Evolutionary conservation across 768 basidiomycete species (phyloP), one percentile per base, ranked within the genome.

Genomic region (Agaricus sinodeliciosus): DNA sequence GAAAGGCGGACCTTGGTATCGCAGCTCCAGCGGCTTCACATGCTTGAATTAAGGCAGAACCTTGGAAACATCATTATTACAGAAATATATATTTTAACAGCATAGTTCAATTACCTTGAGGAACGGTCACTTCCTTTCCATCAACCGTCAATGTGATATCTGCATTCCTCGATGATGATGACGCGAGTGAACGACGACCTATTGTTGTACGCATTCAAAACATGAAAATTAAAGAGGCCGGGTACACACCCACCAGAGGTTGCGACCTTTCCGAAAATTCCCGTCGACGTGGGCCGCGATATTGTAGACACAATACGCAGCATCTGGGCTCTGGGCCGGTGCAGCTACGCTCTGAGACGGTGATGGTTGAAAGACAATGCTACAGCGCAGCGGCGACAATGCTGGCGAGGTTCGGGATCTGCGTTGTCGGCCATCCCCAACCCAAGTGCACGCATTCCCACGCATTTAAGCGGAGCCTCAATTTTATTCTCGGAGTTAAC

Each of bases 71-170:
- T 31, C 11, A 3, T 51, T 37, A 43, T 48, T 19, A 36, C 39
- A 34, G 28, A 16, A 16, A 16, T 15, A 25, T 9, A 43, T 31
- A 22, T 11, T 18, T n/a, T n/a, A 7, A 42, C n/a, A 42, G 40
- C 26, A 18, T 15, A 42, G 43, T 40, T 31, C n/a, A 46, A 51
- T 43, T 71, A 90, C 94, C 95, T 75, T 95, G 93, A 25, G 93
- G 93, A 35, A 99, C 94, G 2, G 92, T 94, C 18, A 99, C 94
- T 72, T 94, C 88, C 71, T 94, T 96, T 58, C 95, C 95, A 69
- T 99, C 94, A 39, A 98, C 86, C 1, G 94, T 95, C 27, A 98
- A 72, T 28, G 93, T 95, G 60, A 97, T 86, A 59, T 92, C 88
- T 42, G 86, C 87, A 61, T 76, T 78, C 53, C 80, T 75, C 54